Conservation (phyloP, 257 asterid genomes). For the Solanum etuberosum region DNA sequence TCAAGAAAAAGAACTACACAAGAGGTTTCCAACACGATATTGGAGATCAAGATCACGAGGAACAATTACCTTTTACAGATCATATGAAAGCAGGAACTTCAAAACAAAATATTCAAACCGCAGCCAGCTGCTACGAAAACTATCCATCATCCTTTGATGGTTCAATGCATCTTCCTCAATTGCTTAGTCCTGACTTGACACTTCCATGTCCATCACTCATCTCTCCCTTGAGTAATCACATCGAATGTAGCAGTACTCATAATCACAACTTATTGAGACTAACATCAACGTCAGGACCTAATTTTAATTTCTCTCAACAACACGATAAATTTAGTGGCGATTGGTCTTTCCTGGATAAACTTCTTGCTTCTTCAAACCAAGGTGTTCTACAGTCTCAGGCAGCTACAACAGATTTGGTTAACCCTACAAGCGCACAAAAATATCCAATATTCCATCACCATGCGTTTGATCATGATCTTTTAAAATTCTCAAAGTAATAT, state of each 20-base stretch:
- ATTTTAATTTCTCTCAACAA: conserved; percentile 8
- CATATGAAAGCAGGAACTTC: conserved; percentile 3
- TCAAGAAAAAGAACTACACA: conserved; percentile 52
- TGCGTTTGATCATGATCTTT: conserved; percentile 1
- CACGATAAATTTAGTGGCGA: conserved; percentile 38
- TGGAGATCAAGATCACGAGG: conserved; percentile 13
- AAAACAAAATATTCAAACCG: conserved; percentile 10
- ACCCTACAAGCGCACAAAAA: not conserved
- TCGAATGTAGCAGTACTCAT: conserved; percentile 10
- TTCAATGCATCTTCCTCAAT: conserved; percentile 48
- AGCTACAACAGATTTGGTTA: not conserved
- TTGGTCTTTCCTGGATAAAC: conserved; percentile 70
- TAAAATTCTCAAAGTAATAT: conserved; percentile 7
- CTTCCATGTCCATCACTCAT: conserved; percentile 11
- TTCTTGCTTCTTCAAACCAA: conserved; percentile 45
- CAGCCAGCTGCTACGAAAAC: not conserved
- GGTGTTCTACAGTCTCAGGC: not conserved
- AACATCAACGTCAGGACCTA: conserved; percentile 18
- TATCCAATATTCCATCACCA: not conserved
- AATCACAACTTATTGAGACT: conserved; percentile 35
- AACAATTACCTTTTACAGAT: conserved; percentile 6
- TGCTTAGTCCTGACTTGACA: conserved; percentile 37
- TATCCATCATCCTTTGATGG: conserved; percentile 9
- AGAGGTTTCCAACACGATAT: conserved; percentile 38
- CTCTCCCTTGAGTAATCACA: conserved; percentile 11